phyloP scores from a whole-genome alignment of 371 early-diverging fungal genomes.

The Lichtheimia hyalospora region DNA sequence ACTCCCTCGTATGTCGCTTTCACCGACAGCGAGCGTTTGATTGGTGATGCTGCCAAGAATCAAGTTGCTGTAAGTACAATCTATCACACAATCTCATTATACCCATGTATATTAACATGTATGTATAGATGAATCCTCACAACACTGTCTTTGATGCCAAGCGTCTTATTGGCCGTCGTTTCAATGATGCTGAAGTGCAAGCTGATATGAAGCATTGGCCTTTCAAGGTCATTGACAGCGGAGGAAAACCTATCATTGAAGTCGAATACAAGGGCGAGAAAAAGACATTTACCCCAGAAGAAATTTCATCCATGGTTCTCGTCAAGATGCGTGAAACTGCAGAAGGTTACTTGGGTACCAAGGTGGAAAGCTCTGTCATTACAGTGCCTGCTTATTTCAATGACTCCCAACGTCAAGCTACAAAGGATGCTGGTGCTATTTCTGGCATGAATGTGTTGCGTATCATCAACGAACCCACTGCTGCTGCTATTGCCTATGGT shows the following conservation, averaged over 20 bases:
- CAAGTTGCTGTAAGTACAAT: conserved; percentile 63
- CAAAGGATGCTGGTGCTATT: conserved; percentile 97
- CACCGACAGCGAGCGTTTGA: conserved; percentile 89
- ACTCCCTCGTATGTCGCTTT: conserved; percentile 96
- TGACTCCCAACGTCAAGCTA: conserved; percentile 98
- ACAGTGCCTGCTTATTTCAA: conserved; percentile 67
- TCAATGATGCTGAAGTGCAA: conserved; percentile 85
- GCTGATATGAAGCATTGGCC: conserved; percentile 95
- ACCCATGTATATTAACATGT: neutral
- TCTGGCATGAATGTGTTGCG: conserved; percentile 96
- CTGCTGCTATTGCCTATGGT: conserved; percentile 98
- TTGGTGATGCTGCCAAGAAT: conserved; percentile 96
- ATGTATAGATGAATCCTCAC: conserved; percentile 65
- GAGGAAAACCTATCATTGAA: conserved; percentile 82
- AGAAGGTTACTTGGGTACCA: conserved; percentile 79
- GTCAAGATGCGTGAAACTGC: conserved; percentile 92
- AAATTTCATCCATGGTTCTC: conserved; percentile 92
- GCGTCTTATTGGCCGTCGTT: conserved; percentile 96
- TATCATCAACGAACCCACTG: conserved; percentile 98
- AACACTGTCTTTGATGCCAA: conserved; percentile 97
- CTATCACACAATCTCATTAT: neutral
- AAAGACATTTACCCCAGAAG: conserved; percentile 90
- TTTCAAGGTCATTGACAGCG: conserved; percentile 85
- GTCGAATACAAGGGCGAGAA: conserved; percentile 85
- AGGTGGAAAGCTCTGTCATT: conserved; percentile 83